Percentiles rank a stretch among this genome's conserved stretches.
Evolutionary conservation across 2,329 filamentous ascomycete genomes (phyloP).

Genomic region (Tolypocladium sp.): DNA sequence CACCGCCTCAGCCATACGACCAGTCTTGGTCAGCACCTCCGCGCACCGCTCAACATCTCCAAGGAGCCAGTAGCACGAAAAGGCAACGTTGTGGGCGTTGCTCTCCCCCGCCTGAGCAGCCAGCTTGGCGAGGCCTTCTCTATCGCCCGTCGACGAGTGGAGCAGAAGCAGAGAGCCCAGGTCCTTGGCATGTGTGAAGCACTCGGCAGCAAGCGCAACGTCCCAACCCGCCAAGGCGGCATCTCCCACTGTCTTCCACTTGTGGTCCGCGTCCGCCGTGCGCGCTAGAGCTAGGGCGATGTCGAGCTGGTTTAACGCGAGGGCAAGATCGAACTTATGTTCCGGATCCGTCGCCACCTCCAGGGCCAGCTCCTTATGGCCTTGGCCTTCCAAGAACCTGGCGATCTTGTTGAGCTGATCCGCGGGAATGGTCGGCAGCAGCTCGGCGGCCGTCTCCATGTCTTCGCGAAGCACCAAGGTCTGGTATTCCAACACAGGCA

Average conservation of each 20-base stretch:
- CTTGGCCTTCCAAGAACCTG: constrained; percentile 92
- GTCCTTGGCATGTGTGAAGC: constrained; percentile 85
- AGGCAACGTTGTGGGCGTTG: constrained; percentile 85
- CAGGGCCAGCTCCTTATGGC: constrained; percentile 89
- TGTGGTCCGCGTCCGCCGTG: constrained; percentile 82
- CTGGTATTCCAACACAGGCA: constrained; percentile 93
- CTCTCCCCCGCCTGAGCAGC: constrained; percentile 66
- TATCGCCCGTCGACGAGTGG: constrained; percentile 77
- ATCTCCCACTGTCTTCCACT: constrained; percentile 97
- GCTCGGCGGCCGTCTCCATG: constrained; percentile 80
- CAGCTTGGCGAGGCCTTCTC: constrained; percentile 62
- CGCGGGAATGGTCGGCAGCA: constrained; percentile 75
- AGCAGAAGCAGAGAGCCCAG: constrained; percentile 81
- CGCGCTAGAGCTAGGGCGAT: constrained; percentile 79
- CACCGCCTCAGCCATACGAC: constrained; percentile 74
- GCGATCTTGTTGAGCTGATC: constrained; percentile 98
- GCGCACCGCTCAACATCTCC: constrained; percentile 77
- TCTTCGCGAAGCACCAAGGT: constrained; percentile 90
- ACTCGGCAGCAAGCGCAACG: constrained; percentile 79
- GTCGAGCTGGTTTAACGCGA: constrained; percentile 73
- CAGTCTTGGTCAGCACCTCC: constrained; percentile 69
- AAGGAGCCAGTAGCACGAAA: constrained; percentile 81
- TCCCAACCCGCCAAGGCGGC: constrained; percentile 83
- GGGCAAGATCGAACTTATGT: constrained; percentile 90
- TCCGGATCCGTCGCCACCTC: constrained; percentile 92